Percentiles rank a stretch among this genome's conserved stretches.
Conservation (phyloP, 2,329 filamentous ascomycete genomes). For the Colletotrichum liriopes region DNA sequence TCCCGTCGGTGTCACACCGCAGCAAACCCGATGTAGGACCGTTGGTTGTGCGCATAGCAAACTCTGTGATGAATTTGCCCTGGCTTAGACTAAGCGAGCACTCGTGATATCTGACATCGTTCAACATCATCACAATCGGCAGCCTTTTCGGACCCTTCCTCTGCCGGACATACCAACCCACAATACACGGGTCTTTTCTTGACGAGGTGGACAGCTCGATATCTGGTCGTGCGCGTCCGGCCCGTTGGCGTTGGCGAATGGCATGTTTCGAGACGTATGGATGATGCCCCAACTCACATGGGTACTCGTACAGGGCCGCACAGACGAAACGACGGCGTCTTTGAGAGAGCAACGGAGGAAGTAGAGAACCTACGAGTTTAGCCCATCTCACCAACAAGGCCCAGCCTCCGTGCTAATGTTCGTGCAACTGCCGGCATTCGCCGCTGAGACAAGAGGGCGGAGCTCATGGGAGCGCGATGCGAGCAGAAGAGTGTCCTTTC, state of each 20-base stretch:
- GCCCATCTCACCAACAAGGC: background rate
- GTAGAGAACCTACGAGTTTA: too few species aligned
- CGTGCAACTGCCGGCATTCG: slow-evolving; percentile 25
- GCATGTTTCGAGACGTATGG: background rate
- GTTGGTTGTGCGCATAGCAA: background rate
- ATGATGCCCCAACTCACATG: background rate
- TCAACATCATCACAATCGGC: slow-evolving; percentile 7
- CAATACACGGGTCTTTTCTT: background rate
- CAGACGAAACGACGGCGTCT: slow-evolving; percentile 1
- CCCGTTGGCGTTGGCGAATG: background rate
- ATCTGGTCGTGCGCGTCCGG: slow-evolving; percentile 13
- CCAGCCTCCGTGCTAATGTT: background rate
- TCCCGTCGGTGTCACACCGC: background rate
- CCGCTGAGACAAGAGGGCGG: slow-evolving; percentile 3
- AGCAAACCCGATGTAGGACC: background rate
- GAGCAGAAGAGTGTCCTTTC: slow-evolving; percentile 1
- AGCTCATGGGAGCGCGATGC: slow-evolving; percentile 5
- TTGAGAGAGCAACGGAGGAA: too few species aligned
- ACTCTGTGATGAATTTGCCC: background rate
- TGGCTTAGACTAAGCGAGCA: slow-evolving; percentile 15
- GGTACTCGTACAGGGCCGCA: background rate
- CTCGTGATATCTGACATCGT: slow-evolving; percentile 21
- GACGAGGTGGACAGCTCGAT: background rate
- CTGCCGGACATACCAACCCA: background rate
- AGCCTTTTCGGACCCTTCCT: background rate